These are phyloP conservation scores for Botryotinia convoluta DNA, from an alignment of 2,329 filamentous ascomycete genomes.

Conservation along the genomic window DNA sequence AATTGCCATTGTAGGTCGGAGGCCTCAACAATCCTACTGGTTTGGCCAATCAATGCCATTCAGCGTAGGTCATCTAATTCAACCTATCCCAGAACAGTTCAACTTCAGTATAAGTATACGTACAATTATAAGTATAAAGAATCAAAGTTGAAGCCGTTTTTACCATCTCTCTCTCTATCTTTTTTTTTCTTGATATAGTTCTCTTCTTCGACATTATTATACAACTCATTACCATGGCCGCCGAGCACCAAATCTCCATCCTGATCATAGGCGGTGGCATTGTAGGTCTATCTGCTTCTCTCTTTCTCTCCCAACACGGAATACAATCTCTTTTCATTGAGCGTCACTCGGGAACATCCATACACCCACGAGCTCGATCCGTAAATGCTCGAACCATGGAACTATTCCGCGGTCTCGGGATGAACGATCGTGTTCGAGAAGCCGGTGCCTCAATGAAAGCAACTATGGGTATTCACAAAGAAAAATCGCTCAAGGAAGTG, in stretches of 20 bases:
- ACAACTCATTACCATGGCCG: neutral
- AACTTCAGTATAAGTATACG: neutral
- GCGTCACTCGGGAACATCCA: slow-evolving; percentile 39
- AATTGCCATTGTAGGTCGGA: neutral
- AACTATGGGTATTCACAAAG: slow-evolving; percentile 27
- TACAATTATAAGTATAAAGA: neutral
- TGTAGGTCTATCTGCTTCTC: slow-evolving; percentile 42
- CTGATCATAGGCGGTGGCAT: slow-evolving; percentile 44
- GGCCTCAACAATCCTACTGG: neutral
- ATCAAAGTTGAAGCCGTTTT: neutral
- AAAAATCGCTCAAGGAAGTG: slow-evolving; percentile 25
- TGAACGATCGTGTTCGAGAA: slow-evolving; percentile 30
- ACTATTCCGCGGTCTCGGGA: slow-evolving; percentile 37
- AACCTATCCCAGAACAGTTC: neutral
- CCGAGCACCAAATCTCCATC: slow-evolving; percentile 28
- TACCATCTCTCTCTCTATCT: too few relatives aligned
- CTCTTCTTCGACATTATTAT: neutral
- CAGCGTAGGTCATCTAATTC: neutral
- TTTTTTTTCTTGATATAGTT: neutral
- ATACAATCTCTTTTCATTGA: slow-evolving; percentile 42
- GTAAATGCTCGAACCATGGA: slow-evolving; percentile 43
- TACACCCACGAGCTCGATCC: slow-evolving; percentile 42
- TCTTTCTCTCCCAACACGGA: slow-evolving; percentile 39
- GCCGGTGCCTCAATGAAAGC: slow-evolving; percentile 29
- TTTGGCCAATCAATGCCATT: neutral